Evolutionary conservation across 208 protist genomes (phyloP).

Genomic region (Crithidia expoeki): DNA sequence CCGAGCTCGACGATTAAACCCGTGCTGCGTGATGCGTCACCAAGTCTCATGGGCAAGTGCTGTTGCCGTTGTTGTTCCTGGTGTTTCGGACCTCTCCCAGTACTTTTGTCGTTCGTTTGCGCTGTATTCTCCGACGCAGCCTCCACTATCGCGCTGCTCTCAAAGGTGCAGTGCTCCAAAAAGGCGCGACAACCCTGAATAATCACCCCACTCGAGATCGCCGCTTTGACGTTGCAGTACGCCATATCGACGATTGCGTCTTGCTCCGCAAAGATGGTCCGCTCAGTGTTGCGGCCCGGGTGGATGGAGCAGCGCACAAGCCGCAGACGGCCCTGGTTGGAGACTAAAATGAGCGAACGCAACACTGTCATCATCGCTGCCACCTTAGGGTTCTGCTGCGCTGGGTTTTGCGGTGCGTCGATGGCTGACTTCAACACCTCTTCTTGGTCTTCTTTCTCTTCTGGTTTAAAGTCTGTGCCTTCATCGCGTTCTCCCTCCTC

Average conservation of each 20-base stretch:
- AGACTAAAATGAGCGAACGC: slow-evolving; percentile 64
- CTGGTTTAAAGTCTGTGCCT: no score
- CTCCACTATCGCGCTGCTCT: slow-evolving; percentile 20
- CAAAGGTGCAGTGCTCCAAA: slow-evolving; percentile 49
- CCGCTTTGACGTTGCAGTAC: slow-evolving; percentile 54
- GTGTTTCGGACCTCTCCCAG: no score
- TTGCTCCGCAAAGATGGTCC: slow-evolving; percentile 73
- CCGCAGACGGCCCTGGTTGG: slow-evolving; percentile 61
- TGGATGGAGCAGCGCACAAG: slow-evolving; percentile 39
- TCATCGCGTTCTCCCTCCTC: background rate
- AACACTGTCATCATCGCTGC: slow-evolving; percentile 32
- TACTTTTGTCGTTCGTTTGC: no score
- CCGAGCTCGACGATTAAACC: slow-evolving; percentile 78
- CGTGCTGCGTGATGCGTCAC: slow-evolving; percentile 42
- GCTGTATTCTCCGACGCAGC: background rate
- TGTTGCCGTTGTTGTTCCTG: no score
- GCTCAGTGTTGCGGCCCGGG: slow-evolving; percentile 44
- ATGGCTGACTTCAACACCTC: no score
- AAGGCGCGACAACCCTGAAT: slow-evolving; percentile 70
- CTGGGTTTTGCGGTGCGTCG: background rate
- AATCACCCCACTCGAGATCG: slow-evolving; percentile 53
- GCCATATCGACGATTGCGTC: slow-evolving; percentile 64
- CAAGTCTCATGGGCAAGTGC: slow-evolving; percentile 23
- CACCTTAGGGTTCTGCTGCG: background rate
- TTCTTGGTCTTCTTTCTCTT: no score